Conservation (phyloP, 23 red algal species). For the Gracilariopsis chorda region DNA sequence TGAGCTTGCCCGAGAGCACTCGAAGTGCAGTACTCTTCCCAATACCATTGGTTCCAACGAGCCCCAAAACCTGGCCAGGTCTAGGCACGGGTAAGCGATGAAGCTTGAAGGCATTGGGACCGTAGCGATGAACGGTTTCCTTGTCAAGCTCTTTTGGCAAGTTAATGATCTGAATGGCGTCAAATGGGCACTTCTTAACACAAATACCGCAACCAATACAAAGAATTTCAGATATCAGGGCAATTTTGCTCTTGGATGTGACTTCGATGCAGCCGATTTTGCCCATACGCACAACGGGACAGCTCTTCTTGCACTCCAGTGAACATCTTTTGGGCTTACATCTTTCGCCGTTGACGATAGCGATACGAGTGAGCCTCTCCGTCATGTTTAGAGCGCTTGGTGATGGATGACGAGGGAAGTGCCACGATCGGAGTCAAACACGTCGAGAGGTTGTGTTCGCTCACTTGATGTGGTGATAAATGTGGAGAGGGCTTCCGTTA, state of each 20-base stretch:
- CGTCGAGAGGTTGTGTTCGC: too few species aligned
- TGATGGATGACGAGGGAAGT: background rate
- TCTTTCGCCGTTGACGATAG: slow-evolving; percentile 90
- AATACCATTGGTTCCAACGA: slow-evolving; percentile 97
- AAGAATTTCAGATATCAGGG: slow-evolving; percentile 88
- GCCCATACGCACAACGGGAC: slow-evolving; percentile 96
- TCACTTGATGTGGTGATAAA: too few species aligned
- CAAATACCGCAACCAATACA: slow-evolving; percentile 99
- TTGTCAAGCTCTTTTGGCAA: slow-evolving; percentile 96
- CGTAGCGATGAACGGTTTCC: slow-evolving; percentile 95
- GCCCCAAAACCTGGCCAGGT: slow-evolving; percentile 92
- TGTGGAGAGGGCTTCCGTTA: too few species aligned
- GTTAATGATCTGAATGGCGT: slow-evolving; percentile 99
- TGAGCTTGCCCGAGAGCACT: slow-evolving; percentile 86
- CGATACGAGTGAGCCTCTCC: slow-evolving; percentile 95
- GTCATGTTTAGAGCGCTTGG: slow-evolving; percentile 37
- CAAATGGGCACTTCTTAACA: slow-evolving; percentile 99
- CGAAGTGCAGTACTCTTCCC: slow-evolving; percentile 96
- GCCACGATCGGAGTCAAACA: too few species aligned
- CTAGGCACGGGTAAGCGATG: slow-evolving; percentile 92
- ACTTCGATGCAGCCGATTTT: slow-evolving; percentile 99
- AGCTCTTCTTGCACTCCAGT: slow-evolving; percentile 92
- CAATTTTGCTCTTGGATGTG: slow-evolving; percentile 86
- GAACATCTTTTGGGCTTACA: slow-evolving; percentile 93
- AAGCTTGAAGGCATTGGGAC: slow-evolving; percentile 97